Conservation (phyloP, 2,329 filamentous ascomycete species). For the Trichophyton benhamiae region DNA sequence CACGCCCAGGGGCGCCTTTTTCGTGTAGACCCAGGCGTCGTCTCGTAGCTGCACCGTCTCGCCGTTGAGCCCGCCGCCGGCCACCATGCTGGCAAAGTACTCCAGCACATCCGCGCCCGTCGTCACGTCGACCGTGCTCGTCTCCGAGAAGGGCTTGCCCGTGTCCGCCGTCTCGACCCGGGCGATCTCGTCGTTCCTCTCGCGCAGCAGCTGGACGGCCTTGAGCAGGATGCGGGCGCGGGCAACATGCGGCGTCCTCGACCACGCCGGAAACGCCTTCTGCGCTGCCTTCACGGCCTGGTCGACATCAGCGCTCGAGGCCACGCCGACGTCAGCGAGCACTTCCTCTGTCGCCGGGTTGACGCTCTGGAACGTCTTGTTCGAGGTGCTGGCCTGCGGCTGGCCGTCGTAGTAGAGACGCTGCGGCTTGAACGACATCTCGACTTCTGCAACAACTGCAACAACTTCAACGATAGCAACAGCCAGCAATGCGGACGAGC, state of each 20-base stretch:
- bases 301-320: conserved; percentile 56
- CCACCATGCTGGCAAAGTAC: conserved; percentile 72
- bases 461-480: background rate
- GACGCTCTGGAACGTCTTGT: conserved; percentile 56
- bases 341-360: conserved; percentile 60
- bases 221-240: conserved; percentile 67
- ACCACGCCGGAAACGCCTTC: conserved; percentile 63
- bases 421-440: background rate
- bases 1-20: conserved; percentile 69
- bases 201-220: conserved; percentile 60
- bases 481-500: background rate
- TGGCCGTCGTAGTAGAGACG: conserved; percentile 62
- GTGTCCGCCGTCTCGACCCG: conserved; percentile 72
- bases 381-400: conserved; percentile 47
- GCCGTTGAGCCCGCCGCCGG: conserved; percentile 65
- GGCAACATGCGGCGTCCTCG: conserved; percentile 57
- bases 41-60: conserved; percentile 62
- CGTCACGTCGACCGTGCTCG: conserved; percentile 67
- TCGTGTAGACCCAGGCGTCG: conserved; percentile 71
- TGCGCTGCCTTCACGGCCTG: conserved; percentile 59
- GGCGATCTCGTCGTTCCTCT: conserved; percentile 68
- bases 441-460: background rate
- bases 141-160: conserved; percentile 75
- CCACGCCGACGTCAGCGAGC: conserved; percentile 59
- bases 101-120: conserved; percentile 78